Conservation (phyloP, 768 basidiomycete species). For the Lactifluus pinguis region DNA sequence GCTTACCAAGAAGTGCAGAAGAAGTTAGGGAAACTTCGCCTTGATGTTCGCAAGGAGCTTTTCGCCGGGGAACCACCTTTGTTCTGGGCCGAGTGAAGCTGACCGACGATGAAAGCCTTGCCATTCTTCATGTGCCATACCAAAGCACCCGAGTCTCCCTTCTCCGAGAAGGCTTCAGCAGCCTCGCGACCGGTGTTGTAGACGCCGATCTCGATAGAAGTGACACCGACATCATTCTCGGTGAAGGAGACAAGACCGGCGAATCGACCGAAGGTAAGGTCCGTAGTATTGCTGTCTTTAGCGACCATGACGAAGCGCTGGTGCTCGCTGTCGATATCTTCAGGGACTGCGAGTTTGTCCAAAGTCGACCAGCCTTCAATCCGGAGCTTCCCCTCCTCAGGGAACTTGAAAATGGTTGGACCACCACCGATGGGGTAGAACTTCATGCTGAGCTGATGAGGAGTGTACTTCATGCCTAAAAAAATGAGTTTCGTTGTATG, state of each 20-base stretch:
- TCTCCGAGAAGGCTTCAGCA: conserved; percentile 25
- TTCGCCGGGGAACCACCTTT: neutral
- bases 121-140: conserved; percentile 22
- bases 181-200: conserved; percentile 22
- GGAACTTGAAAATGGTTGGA: neutral
- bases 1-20: neutral
- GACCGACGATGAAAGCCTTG: conserved; percentile 15
- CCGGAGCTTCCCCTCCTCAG: conserved; percentile 1
- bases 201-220: conserved; percentile 26
- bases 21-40: neutral
- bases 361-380: neutral
- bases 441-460: neutral
- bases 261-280: conserved; percentile 28
- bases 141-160: conserved; percentile 31
- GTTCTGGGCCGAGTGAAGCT: neutral
- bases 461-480: neutral
- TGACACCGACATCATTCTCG: conserved; percentile 7
- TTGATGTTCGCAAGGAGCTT: neutral
- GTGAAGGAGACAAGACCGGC: conserved; percentile 25
- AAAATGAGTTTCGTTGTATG: neutral
- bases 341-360: conserved; percentile 25
- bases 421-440: neutral
- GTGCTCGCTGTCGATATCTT: conserved; percentile 24
- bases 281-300: conserved; percentile 28
- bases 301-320: conserved; percentile 25